Percentiles rank a stretch among this genome's conserved stretches.
These are phyloP conservation scores for Epichloe festucae DNA, from an alignment of 2,329 filamentous ascomycete genomes.

Conservation along the genomic window DNA sequence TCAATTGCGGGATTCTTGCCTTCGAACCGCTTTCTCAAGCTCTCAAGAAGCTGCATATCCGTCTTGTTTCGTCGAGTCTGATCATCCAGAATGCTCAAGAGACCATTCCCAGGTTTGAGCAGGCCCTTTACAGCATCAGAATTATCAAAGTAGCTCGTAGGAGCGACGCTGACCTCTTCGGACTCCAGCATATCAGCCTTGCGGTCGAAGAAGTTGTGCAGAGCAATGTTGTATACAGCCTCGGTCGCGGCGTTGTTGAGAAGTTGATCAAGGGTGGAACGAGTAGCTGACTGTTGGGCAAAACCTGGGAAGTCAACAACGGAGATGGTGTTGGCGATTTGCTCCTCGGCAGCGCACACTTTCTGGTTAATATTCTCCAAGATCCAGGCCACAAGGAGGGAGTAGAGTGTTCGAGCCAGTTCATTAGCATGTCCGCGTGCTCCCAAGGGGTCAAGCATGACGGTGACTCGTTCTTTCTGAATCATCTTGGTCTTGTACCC, in stretches of 20 bases:
- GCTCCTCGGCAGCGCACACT: constrained; percentile 75
- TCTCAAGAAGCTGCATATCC: constrained; percentile 83
- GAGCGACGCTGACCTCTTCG: constrained; percentile 79
- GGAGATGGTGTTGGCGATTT: constrained; percentile 85
- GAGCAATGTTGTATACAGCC: constrained; percentile 79
- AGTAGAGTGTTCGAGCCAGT: constrained; percentile 84
- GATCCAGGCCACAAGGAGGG: constrained; percentile 83
- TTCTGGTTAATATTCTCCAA: constrained; percentile 87
- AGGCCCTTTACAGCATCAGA: constrained; percentile 86
- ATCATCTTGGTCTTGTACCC: constrained; percentile 97
- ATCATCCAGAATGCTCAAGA: constrained; percentile 90
- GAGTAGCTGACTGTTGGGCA: constrained; percentile 68
- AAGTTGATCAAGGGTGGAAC: constrained; percentile 79
- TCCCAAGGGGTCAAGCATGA: constrained; percentile 89
- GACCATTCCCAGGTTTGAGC: constrained; percentile 81
- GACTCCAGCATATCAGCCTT: constrained; percentile 88
- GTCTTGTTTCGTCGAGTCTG: constrained; percentile 82
- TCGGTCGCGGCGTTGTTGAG: constrained; percentile 91
- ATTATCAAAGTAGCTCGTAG: constrained; percentile 97
- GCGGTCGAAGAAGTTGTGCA: constrained; percentile 92
- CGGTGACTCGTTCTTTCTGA: constrained; percentile 90
- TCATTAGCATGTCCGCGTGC: constrained; percentile 89
- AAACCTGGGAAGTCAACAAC: constrained; percentile 97
- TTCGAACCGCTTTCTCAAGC: constrained; percentile 82
- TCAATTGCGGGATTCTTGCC: constrained; percentile 85